phyloP scores from a whole-genome alignment of 2,329 filamentous ascomycete genomes.

The Neofusicoccum ribis region DNA sequence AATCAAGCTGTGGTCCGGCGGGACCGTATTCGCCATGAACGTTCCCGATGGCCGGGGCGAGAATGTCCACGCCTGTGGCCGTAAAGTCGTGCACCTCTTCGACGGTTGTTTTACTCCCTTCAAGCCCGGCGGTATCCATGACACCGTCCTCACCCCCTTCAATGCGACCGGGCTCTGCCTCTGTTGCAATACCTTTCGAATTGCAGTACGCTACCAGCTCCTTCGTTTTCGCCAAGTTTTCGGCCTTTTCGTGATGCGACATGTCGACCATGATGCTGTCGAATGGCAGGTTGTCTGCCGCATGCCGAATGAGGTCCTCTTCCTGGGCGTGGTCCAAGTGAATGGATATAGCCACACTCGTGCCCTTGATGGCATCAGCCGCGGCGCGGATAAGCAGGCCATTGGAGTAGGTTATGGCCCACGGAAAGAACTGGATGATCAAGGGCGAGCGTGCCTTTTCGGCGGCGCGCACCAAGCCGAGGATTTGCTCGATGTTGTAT shows the following conservation, averaged over 20 bases:
- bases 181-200: conserved; percentile 63
- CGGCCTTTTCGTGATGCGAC: conserved; percentile 68
- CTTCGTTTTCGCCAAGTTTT: conserved; percentile 65
- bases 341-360: conserved; percentile 45
- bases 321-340: conserved; percentile 51
- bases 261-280: conserved; percentile 78
- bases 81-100: conserved; percentile 71
- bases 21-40: conserved; percentile 73
- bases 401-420: conserved; percentile 68
- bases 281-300: conserved; percentile 55
- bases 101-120: conserved; percentile 64
- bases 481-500: conserved; percentile 39
- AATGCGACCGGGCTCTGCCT: conserved; percentile 70
- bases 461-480: conserved; percentile 35
- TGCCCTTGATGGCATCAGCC: conserved; percentile 44
- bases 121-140: conserved; percentile 63
- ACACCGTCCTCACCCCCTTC: conserved; percentile 74
- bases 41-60: conserved; percentile 74
- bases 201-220: conserved; percentile 64
- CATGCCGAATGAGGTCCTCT: conserved; percentile 43
- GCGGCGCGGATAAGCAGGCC: conserved; percentile 47
- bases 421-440: conserved; percentile 50
- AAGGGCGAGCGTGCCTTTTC: conserved; percentile 36
- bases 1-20: conserved; percentile 45
- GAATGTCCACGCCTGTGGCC: conserved; percentile 67